These are phyloP conservation scores for Apophysomyces ossiformis DNA, from an alignment of 371 early-diverging fungal genomes.

Conservation along the genomic window DNA sequence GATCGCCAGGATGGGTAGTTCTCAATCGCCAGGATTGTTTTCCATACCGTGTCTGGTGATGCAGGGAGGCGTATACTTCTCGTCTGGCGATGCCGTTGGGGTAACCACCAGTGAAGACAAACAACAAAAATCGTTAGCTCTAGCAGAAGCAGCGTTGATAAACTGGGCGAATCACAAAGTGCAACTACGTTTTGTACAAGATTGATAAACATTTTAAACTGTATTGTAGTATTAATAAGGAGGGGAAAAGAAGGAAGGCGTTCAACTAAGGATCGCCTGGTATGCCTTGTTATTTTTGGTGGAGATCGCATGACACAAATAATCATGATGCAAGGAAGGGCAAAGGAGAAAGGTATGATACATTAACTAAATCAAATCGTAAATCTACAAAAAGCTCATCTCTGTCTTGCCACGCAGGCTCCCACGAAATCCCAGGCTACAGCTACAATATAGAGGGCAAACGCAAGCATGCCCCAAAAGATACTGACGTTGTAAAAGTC, in stretches of 20 bases:
- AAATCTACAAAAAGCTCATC: background rate
- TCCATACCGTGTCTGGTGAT: conserved; percentile 19
- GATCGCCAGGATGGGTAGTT: conserved; percentile 26
- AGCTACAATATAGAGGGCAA: conserved; percentile 48
- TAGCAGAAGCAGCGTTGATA: conserved; percentile 17
- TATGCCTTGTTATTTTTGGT: conserved; percentile 5
- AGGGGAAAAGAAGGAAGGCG: background rate
- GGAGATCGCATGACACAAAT: background rate
- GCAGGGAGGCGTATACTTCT: conserved; percentile 8
- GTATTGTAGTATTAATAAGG: background rate
- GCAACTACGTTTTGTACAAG: background rate
- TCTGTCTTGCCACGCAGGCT: conserved; percentile 31
- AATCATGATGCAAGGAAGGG: background rate
- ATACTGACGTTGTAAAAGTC: conserved; percentile 62
- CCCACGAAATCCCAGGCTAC: conserved; percentile 58
- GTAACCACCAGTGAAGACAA: conserved; percentile 18
- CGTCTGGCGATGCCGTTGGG: conserved; percentile 21
- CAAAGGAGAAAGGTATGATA: background rate
- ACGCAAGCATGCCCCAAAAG: conserved; percentile 57
- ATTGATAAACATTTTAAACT: background rate
- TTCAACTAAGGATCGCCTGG: background rate
- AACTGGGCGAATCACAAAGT: conserved; percentile 16
- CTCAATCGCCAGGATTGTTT: conserved; percentile 18
- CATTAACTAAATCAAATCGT: background rate
- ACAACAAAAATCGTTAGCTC: conserved; percentile 21